Base-by-base conservation (phyloP, 192 early-diverging fungal species). In the Pecoramyces ruminantium region DNA sequence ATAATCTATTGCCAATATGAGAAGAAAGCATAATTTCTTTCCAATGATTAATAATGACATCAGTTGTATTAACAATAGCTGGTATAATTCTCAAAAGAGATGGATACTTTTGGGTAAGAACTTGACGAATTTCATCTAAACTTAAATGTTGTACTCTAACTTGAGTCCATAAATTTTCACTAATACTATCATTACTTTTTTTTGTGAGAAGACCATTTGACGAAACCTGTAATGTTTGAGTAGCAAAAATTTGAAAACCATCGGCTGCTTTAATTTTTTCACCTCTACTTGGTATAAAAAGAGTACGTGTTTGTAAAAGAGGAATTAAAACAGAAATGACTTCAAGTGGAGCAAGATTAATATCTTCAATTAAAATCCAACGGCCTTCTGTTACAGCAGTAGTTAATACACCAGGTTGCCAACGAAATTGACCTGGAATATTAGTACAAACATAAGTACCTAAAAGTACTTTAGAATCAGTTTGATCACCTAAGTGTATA, bases 311-410 rank as follows among this genome's bases (percentile, higher is more conserved):
- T 86, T 99, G 96, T 12, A 99, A 88, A 28, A 99, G 86, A 6
- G 97, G 96, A n/a, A 96, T 83, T 77, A 99, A 88, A 14, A 96
- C 91, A 25, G 94, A 93, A 78, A 98, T 85, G 28, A 98, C 97
- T 81, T 99, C 98, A 17, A 91, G 81, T n/a, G 98, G 94, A 0
- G 98, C 98, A 29, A 96, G 86, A 83, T 99, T 95, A 81, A 99
- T 93, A 87, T 98, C 96, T 86, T 99, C 98, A 83, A 99, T 92
- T 78, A 99, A 86, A 78, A 99, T 91, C 98, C 98, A 99, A 17
- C 91, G 88, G 40, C 98, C 98, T 80, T 95, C 88, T 25, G 85
- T 79, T 1, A 99, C 97, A 13, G 97, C 97, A 13, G 92, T 93
- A 1, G 97, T 94, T 29, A 99, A 88, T 13, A 99, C 90, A 77